Base-by-base conservation (phyloP, 1,284 basidiomycete genomes). In the Amylostereum areolatum region DNA sequence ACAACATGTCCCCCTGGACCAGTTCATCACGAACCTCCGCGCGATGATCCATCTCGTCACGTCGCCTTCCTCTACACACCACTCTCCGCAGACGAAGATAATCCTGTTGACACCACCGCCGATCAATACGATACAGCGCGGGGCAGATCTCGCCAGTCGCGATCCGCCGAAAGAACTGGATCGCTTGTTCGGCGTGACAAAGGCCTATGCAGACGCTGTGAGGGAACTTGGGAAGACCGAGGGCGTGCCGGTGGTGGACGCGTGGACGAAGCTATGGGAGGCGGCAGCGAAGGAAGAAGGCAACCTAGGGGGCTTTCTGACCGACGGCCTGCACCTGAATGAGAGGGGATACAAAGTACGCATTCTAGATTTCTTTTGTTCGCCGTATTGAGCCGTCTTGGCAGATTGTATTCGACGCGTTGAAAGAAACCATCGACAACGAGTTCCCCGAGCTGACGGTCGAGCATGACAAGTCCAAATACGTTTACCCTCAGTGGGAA, bases 101-200 rank as follows among this genome's bases (percentile, higher is more conserved):
- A 68, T 96, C 45, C 71, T 96, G 51, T 80, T 96, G 54, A 89
- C 88, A 4, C 86, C 92, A 11, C 91, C 93, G 3, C 93, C 93
- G 2, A 74, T 94, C 49, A 85, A 87, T 58, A 80, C 80, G 3
- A 56, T 71, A 52, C 77, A 81, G 57, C 70, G 84, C 52, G 62
- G 60, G 24, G 71, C 70, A 35, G 73, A 78, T 59, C 67, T 79
- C 43, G 63, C 62, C 27, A 65, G 70, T 30, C 70, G 77, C 42
- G 62, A 71, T 37, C 77, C 77, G 33, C 69, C 73, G 11, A 52
- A 62, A 49, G 67, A 60, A 32, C 66, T 78, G 39, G 83, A 83
- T 60, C 79, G 90, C 7, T 61, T 72, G 31, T 83, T 85, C 53
- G 78, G 75, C 29, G 69, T 69, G 24, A 89, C 89, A 10, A 75